phyloP scores from a whole-genome alignment of 371 early-diverging fungal genomes.

The Mortierella sp. region DNA sequence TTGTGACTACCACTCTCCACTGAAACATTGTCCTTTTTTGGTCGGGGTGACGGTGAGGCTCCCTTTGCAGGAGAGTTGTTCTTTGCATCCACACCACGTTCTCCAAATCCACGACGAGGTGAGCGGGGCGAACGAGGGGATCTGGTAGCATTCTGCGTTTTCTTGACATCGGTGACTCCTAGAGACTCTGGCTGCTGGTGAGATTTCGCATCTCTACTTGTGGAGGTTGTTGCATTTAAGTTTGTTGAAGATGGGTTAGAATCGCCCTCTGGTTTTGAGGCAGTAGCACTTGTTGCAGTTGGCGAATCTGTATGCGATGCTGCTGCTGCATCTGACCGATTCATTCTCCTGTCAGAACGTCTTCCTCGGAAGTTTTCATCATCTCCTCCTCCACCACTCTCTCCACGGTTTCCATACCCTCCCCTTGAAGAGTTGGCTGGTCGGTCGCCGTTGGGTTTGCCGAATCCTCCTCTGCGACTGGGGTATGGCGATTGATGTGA shows the following conservation, averaged over 20 bases:
- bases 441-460: constrained; percentile 4
- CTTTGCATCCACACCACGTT: constrained; percentile 17
- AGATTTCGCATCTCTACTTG: background rate
- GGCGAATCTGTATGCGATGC: background rate
- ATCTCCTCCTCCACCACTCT: constrained; percentile 12
- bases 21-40: background rate
- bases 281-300: background rate
- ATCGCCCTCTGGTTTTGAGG: background rate
- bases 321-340: background rate
- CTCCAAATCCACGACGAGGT: constrained; percentile 36
- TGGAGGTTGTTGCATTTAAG: background rate
- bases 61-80: background rate
- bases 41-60: background rate
- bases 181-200: constrained; percentile 1
- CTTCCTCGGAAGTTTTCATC: constrained; percentile 17
- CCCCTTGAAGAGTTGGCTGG: constrained; percentile 8
- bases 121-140: constrained; percentile 36
- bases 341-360: constrained; percentile 6
- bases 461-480: constrained; percentile 7
- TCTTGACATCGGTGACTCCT: constrained; percentile 16
- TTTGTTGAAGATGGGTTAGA: background rate
- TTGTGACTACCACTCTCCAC: background rate
- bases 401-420: background rate
- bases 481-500: background rate
- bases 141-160: constrained; percentile 6